Conservation (phyloP, 306 rosid species). For the Dicorynia guianensis region DNA sequence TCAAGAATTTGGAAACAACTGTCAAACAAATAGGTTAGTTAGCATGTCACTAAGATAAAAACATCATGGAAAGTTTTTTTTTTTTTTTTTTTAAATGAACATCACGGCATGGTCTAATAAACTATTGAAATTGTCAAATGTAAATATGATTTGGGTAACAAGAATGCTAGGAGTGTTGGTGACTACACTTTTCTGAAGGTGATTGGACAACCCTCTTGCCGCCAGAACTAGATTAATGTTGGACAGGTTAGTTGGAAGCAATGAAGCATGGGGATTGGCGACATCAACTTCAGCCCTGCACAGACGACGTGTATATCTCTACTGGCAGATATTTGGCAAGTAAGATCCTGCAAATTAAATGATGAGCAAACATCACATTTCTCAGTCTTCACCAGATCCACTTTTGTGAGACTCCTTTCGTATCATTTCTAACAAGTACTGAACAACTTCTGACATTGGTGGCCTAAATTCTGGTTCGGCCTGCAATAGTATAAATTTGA, state of each 20-base stretch:
- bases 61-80: neutral
- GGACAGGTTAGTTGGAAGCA: constrained; percentile 32
- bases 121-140: constrained; percentile 38
- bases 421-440: constrained; percentile 80
- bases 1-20: constrained; percentile 46
- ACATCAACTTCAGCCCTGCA: constrained; percentile 21
- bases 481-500: constrained; percentile 54
- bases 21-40: constrained; percentile 47
- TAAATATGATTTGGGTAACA: constrained; percentile 39
- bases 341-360: constrained; percentile 39
- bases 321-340: constrained; percentile 34
- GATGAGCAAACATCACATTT: constrained; percentile 36
- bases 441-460: constrained; percentile 87
- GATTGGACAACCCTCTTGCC: constrained; percentile 28
- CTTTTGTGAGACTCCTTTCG: constrained; percentile 64
- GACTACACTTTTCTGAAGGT: constrained; percentile 35
- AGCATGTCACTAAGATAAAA: constrained; percentile 34
- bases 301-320: constrained; percentile 29
- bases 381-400: constrained; percentile 64
- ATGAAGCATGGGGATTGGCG: constrained; percentile 15
- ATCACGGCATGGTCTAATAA: constrained; percentile 37
- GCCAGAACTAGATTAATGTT: constrained; percentile 30
- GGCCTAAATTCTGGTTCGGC: constrained; percentile 93
- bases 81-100: no score
- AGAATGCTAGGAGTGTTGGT: constrained; percentile 32